Conservation (phyloP, 169 alveolate species). For the Cryptosporidium andersoni region DNA sequence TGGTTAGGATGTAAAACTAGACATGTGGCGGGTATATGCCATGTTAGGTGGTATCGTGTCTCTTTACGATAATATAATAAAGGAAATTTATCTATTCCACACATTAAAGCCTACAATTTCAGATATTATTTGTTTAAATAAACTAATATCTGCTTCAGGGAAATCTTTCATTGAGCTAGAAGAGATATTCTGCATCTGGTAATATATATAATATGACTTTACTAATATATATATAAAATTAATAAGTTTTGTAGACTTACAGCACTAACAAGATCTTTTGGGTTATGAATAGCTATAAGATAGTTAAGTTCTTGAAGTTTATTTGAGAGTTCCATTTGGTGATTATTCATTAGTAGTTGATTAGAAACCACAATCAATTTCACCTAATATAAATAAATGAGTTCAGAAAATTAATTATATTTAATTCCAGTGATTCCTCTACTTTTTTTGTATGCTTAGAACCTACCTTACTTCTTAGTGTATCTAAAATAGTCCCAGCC, state of each 20-base stretch:
- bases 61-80: background rate
- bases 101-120: background rate
- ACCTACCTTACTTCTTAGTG: conserved; percentile 75
- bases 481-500: conserved; percentile 80
- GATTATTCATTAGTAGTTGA: conserved; percentile 79
- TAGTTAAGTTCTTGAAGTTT: conserved; percentile 29
- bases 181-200: background rate
- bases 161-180: conserved; percentile 1
- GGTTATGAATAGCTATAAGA: conserved; percentile 46
- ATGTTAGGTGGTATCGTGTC: background rate
- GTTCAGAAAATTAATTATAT: background rate
- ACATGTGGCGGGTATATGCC: background rate
- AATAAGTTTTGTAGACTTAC: conserved; percentile 23
- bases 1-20: too few relatives aligned
- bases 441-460: background rate
- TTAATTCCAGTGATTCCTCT: too few relatives aligned
- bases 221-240: background rate
- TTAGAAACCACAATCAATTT: conserved; percentile 79
- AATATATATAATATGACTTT: background rate
- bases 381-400: conserved; percentile 31
- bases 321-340: conserved; percentile 78
- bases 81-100: background rate
- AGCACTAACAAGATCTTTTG: background rate
- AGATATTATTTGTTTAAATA: conserved; percentile 11
- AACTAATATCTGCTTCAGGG: conserved; percentile 35